phyloP scores from a whole-genome alignment of 1,284 basidiomycete species.

The Rhodotorula mucilaginosa region DNA sequence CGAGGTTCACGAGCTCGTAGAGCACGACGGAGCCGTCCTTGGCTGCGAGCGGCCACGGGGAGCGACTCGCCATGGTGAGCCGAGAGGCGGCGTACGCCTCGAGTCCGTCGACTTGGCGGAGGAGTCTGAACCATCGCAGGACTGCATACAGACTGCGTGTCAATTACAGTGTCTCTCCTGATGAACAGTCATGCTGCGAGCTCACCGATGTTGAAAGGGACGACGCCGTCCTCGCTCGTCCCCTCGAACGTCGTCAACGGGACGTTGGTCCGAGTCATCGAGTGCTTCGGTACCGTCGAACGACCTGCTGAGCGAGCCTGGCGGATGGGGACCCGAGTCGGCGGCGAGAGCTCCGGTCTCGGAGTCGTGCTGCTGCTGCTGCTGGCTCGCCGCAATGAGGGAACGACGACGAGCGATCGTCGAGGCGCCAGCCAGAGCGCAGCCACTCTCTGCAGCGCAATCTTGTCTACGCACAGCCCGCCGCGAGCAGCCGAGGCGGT shows the following conservation, averaged over 20 bases:
- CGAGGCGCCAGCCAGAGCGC: no score
- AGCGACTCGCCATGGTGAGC: not conserved
- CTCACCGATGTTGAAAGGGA: not conserved
- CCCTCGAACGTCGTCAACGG: not conserved
- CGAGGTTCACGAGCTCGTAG: not conserved
- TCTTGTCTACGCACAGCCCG: no score
- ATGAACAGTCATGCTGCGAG: no score
- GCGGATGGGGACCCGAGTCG: no score
- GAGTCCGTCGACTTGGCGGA: not conserved
- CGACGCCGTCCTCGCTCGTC: not conserved
- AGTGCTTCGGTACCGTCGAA: not conserved
- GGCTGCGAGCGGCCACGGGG: not conserved
- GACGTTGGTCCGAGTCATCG: not conserved
- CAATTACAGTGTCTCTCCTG: not conserved
- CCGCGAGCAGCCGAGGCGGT: no score
- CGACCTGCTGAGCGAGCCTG: no score
- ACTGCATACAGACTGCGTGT: not conserved
- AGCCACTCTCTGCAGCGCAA: no score
- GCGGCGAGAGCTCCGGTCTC: no score
- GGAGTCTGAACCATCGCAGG: not conserved
- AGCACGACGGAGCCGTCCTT: not conserved
- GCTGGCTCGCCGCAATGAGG: no score
- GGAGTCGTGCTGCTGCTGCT: no score
- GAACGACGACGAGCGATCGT: no score
- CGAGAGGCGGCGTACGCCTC: no score